Evolutionary conservation across 2,329 filamentous ascomycete species (phyloP).

Genomic region (Pyrenochaeta sp.): DNA sequence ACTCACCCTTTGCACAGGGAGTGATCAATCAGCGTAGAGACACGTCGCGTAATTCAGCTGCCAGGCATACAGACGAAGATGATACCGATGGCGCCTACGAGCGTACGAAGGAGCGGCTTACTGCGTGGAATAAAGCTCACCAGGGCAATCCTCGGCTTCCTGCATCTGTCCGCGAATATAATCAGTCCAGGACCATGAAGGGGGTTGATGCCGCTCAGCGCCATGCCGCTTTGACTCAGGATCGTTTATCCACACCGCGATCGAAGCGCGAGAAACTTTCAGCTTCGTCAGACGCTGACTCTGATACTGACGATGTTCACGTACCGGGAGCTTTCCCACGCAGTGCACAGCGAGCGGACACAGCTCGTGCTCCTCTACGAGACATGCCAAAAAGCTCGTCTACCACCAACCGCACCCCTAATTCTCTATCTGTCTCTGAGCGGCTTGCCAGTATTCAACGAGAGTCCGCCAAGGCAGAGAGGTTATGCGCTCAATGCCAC

Average conservation of each 20-base stretch:
- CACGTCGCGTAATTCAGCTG: conserved; percentile 3
- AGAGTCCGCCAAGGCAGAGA: background rate
- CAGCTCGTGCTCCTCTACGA: conserved; percentile 1
- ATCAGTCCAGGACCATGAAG: background rate
- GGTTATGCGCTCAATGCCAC: conserved; percentile 24
- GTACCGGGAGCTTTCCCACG: conserved; percentile 15
- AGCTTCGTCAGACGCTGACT: conserved; percentile 10
- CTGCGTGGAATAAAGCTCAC: background rate
- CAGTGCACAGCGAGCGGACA: background rate
- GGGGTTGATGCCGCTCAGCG: background rate
- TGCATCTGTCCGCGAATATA: background rate
- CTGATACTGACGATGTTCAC: conserved; percentile 16
- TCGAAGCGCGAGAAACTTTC: conserved; percentile 16
- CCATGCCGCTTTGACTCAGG: background rate
- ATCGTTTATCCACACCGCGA: background rate
- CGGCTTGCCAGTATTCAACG: background rate
- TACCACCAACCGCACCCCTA: background rate
- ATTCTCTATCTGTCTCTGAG: background rate
- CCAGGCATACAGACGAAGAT: conserved; percentile 6
- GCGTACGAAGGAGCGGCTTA: conserved; percentile 13
- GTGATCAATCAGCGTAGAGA: conserved; percentile 20
- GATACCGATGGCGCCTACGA: conserved; percentile 13
- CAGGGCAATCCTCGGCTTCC: background rate
- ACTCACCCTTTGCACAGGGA: conserved; percentile 37
- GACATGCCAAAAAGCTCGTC: background rate